Evolutionary conservation across 2,329 filamentous ascomycete genomes (phyloP), one percentile per base, ranked within the genome.

Genomic region (Cadophora malorum): DNA sequence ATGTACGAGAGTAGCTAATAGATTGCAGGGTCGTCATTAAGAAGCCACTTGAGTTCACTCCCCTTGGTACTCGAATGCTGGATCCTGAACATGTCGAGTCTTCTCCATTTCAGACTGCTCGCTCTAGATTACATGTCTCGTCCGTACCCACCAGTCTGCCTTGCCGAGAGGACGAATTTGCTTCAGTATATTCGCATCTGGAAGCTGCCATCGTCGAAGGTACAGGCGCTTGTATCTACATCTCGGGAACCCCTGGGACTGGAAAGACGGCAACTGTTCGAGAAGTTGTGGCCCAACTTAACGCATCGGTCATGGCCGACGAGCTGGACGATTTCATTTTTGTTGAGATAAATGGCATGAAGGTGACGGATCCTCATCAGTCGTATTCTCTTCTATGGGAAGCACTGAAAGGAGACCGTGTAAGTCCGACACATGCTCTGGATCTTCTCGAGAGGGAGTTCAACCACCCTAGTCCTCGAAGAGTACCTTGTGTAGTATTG

Each of bases 311-410:
- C 0, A 85, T 88, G 59, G 89, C 91, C 8, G 96, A 99, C 76
- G 95, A 98, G 79, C 85, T 99, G 52, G 96, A 99, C 76, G 95
- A 98, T 78, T 99, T 99, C 79, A 97, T 97, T 68, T 99, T 99
- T 74, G 94, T 99, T 70, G 96, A 99, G 79, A 98, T 99, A 81
- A 99, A 99, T 79, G 96, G 96, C 73, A 98, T 99, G 96, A 99
- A 99, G 82, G 94, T 99, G 74, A 97, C 96, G 0, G 96, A 99
- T 78, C 95, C 96, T 0, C 94, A 98, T 77, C 96, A 99, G 79
- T 94, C 96, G 0, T 99, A 99, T 79, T 91, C 93, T 1, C 82
- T 99, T 23, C 86, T 99, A 1, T 99, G 96, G 96, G 94, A 99
- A 81, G 95, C 96, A 0, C 83, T 99, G 69, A 95, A 95, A 77